These are phyloP conservation scores for Yamadazyma diddensiae DNA, from an alignment of 1,139 yeast species.

Conservation along the genomic window DNA sequence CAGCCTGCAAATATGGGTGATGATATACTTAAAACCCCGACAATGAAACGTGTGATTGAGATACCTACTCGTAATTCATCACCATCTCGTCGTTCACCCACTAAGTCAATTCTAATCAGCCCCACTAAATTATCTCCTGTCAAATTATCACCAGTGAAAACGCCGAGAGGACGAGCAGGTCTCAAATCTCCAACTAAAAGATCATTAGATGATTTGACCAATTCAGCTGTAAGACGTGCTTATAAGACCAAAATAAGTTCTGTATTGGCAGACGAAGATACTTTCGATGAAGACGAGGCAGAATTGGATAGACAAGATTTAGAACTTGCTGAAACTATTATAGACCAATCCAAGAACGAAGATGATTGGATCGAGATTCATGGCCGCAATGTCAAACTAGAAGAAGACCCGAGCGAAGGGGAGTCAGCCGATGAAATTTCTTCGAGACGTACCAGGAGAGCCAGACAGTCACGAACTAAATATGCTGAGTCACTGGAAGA, in stretches of 20 bases:
- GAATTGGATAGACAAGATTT: slow-evolving; percentile 33
- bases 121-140: slow-evolving; percentile 5
- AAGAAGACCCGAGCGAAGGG: slow-evolving; percentile 32
- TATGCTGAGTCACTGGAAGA: no score
- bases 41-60: not conserved
- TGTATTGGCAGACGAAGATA: slow-evolving; percentile 35
- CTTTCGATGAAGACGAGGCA: slow-evolving; percentile 23
- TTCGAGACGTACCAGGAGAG: no score
- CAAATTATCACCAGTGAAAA: slow-evolving; percentile 26
- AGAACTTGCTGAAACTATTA: slow-evolving; percentile 44
- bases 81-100: slow-evolving; percentile 16
- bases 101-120: slow-evolving; percentile 20
- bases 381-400: slow-evolving; percentile 1
- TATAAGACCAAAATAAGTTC: slow-evolving; percentile 28
- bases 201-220: slow-evolving; percentile 38
- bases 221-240: slow-evolving; percentile 52
- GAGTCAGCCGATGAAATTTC: slow-evolving; percentile 20
- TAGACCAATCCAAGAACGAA: slow-evolving; percentile 19
- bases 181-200: slow-evolving; percentile 44
- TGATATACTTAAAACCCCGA: no score
- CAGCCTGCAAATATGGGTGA: no score
- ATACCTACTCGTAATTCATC: not conserved
- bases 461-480: no score
- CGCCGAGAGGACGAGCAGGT: slow-evolving; percentile 48
- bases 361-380: slow-evolving; percentile 17